Evolutionary conservation across 139 green algal genomes (phyloP).

Genomic region (Pedinophyceae sp.): DNA sequence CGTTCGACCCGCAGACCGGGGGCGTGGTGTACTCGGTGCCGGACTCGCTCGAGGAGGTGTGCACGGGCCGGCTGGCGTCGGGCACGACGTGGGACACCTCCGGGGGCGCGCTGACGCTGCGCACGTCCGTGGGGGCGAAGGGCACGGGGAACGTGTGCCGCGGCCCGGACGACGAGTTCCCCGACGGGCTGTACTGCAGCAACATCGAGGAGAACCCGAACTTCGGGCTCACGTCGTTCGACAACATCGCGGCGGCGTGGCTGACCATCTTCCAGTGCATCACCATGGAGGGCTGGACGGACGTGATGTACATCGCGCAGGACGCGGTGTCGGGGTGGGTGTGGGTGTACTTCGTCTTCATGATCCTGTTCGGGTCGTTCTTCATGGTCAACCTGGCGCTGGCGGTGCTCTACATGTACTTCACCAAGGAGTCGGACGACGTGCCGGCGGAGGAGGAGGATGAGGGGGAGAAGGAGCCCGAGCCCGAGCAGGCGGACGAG

Average conservation of each 20-base stretch:
- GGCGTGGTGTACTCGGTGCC: slow-evolving; percentile 1
- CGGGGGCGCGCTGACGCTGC: background rate
- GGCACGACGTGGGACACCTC: background rate
- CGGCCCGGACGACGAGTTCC: no score
- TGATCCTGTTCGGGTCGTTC: slow-evolving; percentile 55
- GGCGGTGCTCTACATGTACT: slow-evolving; percentile 34
- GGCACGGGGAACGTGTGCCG: no score
- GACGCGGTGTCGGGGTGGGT: slow-evolving; percentile 14
- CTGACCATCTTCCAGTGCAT: slow-evolving; percentile 64
- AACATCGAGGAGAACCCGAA: background rate
- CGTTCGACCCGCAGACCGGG: slow-evolving; percentile 6
- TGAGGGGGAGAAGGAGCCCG: background rate
- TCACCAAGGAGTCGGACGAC: slow-evolving; percentile 6
- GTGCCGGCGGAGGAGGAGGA: slow-evolving; percentile 1
- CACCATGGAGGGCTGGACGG: slow-evolving; percentile 33
- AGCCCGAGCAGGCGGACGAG: background rate
- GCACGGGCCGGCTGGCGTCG: background rate
- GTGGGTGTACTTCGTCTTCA: slow-evolving; percentile 48
- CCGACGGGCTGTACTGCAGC: background rate
- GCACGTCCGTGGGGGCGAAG: background rate
- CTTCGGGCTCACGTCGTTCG: slow-evolving; percentile 36
- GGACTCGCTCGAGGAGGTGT: background rate
- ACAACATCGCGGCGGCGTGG: slow-evolving; percentile 47
- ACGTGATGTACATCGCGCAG: slow-evolving; percentile 35
- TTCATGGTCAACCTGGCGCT: slow-evolving; percentile 57